These are phyloP conservation scores for Angophora floribunda DNA, from an alignment of 345 rosid species.

Conservation along the genomic window DNA sequence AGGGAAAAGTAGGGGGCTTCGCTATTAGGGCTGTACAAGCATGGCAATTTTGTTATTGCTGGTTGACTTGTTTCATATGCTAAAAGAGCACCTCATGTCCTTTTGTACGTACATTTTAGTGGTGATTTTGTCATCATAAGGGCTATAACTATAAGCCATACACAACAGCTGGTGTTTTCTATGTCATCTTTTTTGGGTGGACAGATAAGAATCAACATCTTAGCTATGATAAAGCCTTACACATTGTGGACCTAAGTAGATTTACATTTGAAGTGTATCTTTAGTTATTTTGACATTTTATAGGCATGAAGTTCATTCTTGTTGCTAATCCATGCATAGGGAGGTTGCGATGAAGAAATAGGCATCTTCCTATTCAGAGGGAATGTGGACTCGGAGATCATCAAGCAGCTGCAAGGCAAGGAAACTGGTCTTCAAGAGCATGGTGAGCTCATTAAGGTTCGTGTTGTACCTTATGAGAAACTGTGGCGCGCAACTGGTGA, in stretches of 20 bases:
- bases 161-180: background rate
- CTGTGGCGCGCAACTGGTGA: constrained; percentile 80
- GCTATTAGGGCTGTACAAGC: background rate
- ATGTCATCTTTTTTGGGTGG: background rate
- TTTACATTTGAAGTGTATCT: background rate
- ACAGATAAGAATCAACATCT: background rate
- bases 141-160: background rate
- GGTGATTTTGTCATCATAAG: background rate
- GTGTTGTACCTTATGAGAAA: constrained; percentile 43
- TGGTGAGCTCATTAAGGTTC: constrained; percentile 80
- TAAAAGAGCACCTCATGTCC: background rate
- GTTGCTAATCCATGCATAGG: constrained; percentile 28
- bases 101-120: background rate
- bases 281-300: background rate
- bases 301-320: background rate
- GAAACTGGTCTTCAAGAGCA: constrained; percentile 66
- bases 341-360: constrained; percentile 93
- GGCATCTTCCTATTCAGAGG: constrained; percentile 63
- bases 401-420: constrained; percentile 67
- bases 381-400: constrained; percentile 40
- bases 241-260: no score
- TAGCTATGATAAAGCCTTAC: background rate
- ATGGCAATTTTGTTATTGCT: background rate
- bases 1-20: background rate
- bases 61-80: background rate